A percentile compares a stretch with the other conserved stretches of the same genome.
Conservation (phyloP, 208 protist species). For the Trypanosomatidae sp. region DNA sequence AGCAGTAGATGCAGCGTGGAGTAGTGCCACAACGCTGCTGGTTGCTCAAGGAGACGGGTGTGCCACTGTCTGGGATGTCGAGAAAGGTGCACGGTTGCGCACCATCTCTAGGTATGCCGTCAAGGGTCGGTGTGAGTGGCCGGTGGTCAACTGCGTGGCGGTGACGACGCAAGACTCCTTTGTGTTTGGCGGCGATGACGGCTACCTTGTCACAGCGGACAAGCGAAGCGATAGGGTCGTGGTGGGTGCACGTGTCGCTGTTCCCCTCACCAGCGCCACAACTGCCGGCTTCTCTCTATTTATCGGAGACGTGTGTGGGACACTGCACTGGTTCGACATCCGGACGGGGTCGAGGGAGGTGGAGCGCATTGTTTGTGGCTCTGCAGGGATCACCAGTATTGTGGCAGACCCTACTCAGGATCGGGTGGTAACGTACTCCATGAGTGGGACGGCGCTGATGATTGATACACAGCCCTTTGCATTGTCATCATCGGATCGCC, state of each 20-base stretch:
- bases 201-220: constrained; percentile 60
- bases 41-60: constrained; percentile 69
- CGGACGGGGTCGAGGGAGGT: constrained; percentile 34
- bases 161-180: constrained; percentile 13
- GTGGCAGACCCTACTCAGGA: constrained; percentile 18
- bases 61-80: constrained; percentile 70
- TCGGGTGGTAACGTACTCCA: constrained; percentile 46
- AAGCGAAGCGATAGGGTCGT: constrained; percentile 13
- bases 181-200: constrained; percentile 78
- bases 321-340: constrained; percentile 64
- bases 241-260: constrained; percentile 32
- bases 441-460: constrained; percentile 41
- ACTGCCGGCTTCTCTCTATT: constrained; percentile 51
- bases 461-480: constrained; percentile 80
- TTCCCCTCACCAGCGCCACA: constrained; percentile 56
- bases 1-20: constrained; percentile 54
- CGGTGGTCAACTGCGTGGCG: constrained; percentile 74
- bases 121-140: constrained; percentile 50
- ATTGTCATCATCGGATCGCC: constrained; percentile 43
- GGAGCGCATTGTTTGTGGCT: constrained; percentile 37
- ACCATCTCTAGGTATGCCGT: constrained; percentile 40
- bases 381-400: constrained; percentile 36
- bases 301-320: constrained; percentile 67
- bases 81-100: constrained; percentile 32
- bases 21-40: constrained; percentile 35